Base-by-base conservation (phyloP, 768 basidiomycete genomes). In the Neoboletus brunneissimus region DNA sequence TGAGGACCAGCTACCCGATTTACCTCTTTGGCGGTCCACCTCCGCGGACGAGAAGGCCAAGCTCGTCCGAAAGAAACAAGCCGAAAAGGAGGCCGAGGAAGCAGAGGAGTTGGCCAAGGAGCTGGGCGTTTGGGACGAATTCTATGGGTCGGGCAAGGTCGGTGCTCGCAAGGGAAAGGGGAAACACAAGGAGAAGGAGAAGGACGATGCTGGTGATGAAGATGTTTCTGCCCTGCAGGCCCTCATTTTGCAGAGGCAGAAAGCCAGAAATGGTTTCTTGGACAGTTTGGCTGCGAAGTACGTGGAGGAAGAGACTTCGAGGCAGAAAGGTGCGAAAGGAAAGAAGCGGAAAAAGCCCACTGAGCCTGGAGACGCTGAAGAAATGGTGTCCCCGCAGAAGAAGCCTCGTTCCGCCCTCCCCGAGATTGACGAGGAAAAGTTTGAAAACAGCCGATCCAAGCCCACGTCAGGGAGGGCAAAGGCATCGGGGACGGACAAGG, bases 121-220 rank as follows among this genome's bases (percentile, higher is more conserved):
- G 59, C 73, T 98, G 16, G 94, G 94, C 3, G 89, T 97, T 11
- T 95, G 93, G 92, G 94, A 97, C 54, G 91, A 94, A 63, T 94
- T 94, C 64, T 93, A 90, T 66, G 91, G 89, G 5, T 84, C 78
- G 59, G 91, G 89, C 4, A 89, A 87, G 72, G 70, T 78, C 2
- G 81, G 83, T 8, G 75, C 82, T 35, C 78, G 83, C 60, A 84
- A 82, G 71, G 72, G 73, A 15, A 83, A 82, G 43, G 76, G 74
- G 12, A 85, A 84, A 62, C 76, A 72, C 1, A 86, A 81, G 58
- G 55, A 56, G 15, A 52, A 70, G 66, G 63, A 55, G 12, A 49
- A 68, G 66, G 61, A 52, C 59, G 71, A 68, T 1, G 77, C 70
- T 2, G 80, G 70, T 7, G 79, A 75, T 5, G 83, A 81, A 18